These are phyloP conservation scores for Laburnicola sp. DNA, from an alignment of 2,329 filamentous ascomycete species.

Conservation along the genomic window DNA sequence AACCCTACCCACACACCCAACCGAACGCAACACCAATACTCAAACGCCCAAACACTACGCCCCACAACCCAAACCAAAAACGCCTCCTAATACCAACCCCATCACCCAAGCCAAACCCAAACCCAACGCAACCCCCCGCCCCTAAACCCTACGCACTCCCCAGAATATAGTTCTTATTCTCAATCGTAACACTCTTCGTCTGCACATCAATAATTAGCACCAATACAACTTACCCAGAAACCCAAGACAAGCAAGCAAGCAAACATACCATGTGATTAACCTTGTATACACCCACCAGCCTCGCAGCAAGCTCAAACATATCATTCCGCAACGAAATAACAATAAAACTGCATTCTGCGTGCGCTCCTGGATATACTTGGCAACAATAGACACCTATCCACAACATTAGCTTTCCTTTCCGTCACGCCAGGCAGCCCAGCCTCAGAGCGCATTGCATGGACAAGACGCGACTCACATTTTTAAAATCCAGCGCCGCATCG, in stretches of 20 bases:
- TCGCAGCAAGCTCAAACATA: constrained; percentile 98
- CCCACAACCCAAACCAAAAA: too few relatives aligned
- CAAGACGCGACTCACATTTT: constrained; percentile 91
- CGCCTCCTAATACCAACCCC: too few relatives aligned
- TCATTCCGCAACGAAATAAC: constrained; percentile 98
- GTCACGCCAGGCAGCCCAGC: too few relatives aligned
- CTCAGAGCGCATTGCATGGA: too few relatives aligned
- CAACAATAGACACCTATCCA: constrained; percentile 88
- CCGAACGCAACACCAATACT: too few relatives aligned
- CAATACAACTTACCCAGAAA: background rate
- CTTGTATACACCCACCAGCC: constrained; percentile 97
- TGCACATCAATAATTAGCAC: constrained; percentile 30
- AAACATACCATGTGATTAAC: constrained; percentile 90
- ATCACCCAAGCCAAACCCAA: too few relatives aligned
- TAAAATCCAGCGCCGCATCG: constrained; percentile 94
- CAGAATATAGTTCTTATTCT: constrained; percentile 56
- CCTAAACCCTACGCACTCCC: too few relatives aligned
- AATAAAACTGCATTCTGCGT: constrained; percentile 99
- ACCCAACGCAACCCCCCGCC: too few relatives aligned
- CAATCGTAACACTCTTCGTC: constrained; percentile 58
- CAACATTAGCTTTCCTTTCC: constrained; percentile 5
- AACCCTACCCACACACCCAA: too few relatives aligned
- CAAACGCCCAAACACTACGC: too few relatives aligned
- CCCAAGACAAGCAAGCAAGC: background rate
- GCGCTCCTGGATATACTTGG: constrained; percentile 97